Conservation (phyloP, 805 yeast genomes). For the Scheffersomyces spartinae region DNA sequence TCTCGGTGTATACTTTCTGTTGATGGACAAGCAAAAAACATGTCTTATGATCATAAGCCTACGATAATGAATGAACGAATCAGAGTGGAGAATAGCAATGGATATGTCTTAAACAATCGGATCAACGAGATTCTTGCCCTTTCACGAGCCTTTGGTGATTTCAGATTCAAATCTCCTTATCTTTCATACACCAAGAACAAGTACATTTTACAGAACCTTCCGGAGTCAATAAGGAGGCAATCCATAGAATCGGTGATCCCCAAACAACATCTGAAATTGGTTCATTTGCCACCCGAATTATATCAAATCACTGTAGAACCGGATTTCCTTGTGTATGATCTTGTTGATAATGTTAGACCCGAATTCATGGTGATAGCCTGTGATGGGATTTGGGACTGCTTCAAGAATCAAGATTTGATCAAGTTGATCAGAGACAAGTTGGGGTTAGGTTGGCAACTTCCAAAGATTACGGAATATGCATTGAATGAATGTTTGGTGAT, state of each 20-base stretch:
- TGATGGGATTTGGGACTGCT: slow-evolving; percentile 39
- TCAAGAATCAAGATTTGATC: slow-evolving; percentile 43
- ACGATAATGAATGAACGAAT: slow-evolving; percentile 31
- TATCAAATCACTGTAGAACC: slow-evolving; percentile 34
- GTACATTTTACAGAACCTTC: slow-evolving; percentile 16
- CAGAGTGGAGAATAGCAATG: slow-evolving; percentile 29
- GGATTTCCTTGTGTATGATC: slow-evolving; percentile 27
- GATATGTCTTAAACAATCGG: slow-evolving; percentile 24
- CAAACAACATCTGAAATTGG: slow-evolving; percentile 11
- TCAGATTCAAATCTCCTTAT: slow-evolving; percentile 28
- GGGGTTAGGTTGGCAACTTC: slow-evolving; percentile 43
- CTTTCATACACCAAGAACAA: slow-evolving; percentile 18
- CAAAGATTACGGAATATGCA: slow-evolving; percentile 46
- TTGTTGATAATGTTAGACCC: slow-evolving; percentile 10
- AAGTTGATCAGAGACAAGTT: slow-evolving; percentile 45
- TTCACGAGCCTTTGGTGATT: slow-evolving; percentile 35
- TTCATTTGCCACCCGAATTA: slow-evolving; percentile 30
- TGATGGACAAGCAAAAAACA: slow-evolving; percentile 42
- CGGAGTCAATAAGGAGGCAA: slow-evolving; percentile 1
- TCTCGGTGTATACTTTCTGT: slow-evolving; percentile 52
- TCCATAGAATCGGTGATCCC: too few relatives aligned
- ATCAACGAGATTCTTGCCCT: slow-evolving; percentile 32
- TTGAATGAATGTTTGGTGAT: slow-evolving; percentile 56
- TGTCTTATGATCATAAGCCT: slow-evolving; percentile 35
- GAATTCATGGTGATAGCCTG: slow-evolving; percentile 33